Percentiles rank a stretch among this genome's conserved stretches.
Evolutionary conservation across 2,329 filamentous ascomycete genomes (phyloP).

Genomic region (Monosporascus sp.): DNA sequence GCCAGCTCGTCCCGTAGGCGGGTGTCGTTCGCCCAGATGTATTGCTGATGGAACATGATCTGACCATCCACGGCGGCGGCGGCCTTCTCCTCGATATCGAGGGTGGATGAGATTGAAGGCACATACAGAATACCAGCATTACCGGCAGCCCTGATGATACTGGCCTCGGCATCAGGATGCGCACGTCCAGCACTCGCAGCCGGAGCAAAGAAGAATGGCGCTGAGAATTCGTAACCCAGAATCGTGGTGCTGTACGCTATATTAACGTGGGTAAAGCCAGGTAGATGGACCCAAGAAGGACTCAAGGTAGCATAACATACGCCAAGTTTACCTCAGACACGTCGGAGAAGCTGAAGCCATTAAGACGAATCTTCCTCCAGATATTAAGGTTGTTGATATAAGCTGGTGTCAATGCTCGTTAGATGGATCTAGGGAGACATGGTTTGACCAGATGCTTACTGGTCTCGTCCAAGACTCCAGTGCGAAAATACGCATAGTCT

Average conservation of each 20-base stretch:
- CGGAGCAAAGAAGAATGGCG: constrained; percentile 51
- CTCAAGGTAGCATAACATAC: constrained; percentile 5
- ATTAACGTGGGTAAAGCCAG: constrained; percentile 5
- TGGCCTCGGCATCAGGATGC: constrained; percentile 41
- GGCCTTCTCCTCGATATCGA: constrained; percentile 20
- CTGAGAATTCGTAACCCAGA: constrained; percentile 47
- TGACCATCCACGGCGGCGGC: constrained; percentile 16
- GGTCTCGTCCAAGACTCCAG: constrained; percentile 33
- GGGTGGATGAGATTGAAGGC: constrained; percentile 15
- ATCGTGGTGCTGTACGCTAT: constrained; percentile 36
- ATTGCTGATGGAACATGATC: constrained; percentile 22
- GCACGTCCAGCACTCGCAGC: constrained; percentile 40
- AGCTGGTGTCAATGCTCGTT: constrained; percentile 2
- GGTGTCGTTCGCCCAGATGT: constrained; percentile 18
- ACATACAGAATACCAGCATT: constrained; percentile 43
- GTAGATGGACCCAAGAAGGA: neutral
- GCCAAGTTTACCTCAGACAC: constrained; percentile 23
- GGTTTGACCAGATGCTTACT: constrained; percentile 3
- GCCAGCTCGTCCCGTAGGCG: constrained; percentile 13
- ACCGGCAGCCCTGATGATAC: constrained; percentile 44
- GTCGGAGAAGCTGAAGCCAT: constrained; percentile 27
- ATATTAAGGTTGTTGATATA: constrained; percentile 37
- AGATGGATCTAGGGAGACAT: neutral
- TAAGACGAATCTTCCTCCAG: constrained; percentile 28
- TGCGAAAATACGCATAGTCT: constrained; percentile 33